These are phyloP conservation scores for Bipolaris sorokiniana DNA, from an alignment of 2,329 filamentous ascomycete genomes.

Conservation along the genomic window DNA sequence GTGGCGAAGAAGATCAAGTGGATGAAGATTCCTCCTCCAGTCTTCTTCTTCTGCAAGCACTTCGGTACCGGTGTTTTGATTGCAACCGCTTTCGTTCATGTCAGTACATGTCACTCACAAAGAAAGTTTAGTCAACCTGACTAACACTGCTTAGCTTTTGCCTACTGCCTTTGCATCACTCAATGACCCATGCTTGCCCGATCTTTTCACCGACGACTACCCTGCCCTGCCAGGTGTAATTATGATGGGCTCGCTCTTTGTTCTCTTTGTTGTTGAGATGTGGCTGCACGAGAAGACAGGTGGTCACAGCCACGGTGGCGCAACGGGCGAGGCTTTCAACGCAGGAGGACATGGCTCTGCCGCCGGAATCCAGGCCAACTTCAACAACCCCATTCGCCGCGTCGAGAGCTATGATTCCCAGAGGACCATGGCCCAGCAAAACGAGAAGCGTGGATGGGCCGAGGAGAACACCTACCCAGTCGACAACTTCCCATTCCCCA, in stretches of 20 bases:
- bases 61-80: constrained; percentile 79
- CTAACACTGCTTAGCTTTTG: constrained; percentile 51
- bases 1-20: constrained; percentile 60
- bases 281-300: constrained; percentile 66
- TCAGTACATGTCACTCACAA: constrained; percentile 22
- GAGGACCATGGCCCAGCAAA: constrained; percentile 40
- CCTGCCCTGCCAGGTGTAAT: constrained; percentile 68
- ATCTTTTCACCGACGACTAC: constrained; percentile 65
- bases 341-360: constrained; percentile 16
- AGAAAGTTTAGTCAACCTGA: not conserved
- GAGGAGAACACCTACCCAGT: constrained; percentile 35
- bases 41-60: constrained; percentile 69
- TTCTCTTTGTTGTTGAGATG: constrained; percentile 68
- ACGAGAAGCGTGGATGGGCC: constrained; percentile 46
- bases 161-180: constrained; percentile 63
- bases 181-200: constrained; percentile 60
- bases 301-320: constrained; percentile 64
- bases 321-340: constrained; percentile 53
- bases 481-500: constrained; percentile 40
- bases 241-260: constrained; percentile 68
- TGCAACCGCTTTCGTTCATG: constrained; percentile 82
- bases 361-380: constrained; percentile 37
- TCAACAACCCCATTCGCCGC: constrained; percentile 40
- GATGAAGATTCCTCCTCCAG: constrained; percentile 62
- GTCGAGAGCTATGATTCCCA: constrained; percentile 46